Base-by-base conservation (phyloP, 1,284 basidiomycete species). In the Pholiota adiposa region DNA sequence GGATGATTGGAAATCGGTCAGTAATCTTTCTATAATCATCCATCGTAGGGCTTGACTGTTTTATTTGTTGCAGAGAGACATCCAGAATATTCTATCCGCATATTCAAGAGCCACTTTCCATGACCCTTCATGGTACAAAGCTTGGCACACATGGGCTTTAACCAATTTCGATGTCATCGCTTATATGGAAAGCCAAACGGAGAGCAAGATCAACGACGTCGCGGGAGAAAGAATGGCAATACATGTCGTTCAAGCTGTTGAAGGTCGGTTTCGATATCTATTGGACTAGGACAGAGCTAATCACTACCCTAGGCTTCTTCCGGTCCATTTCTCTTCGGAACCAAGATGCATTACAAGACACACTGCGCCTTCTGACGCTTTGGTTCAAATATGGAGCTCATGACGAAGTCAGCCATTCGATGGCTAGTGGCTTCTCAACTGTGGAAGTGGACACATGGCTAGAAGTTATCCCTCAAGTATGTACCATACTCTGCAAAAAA, bases 351-450 rank as follows among this genome's bases (percentile, higher is more conserved):
- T 78, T 99, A 21, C 97, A 99, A 73, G 97, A 99, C 68, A 98
- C 94, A 1, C 82, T 99, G 29, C 88, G 97, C 34, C 79, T 99
- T 14, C 80, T 99, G 34, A 98, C 97, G 0, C 79, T 99, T 5
- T 99, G 97, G 97, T 99, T 99, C 84, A 97, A 97, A 72, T 99
- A 93, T 72, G 97, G 97, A 12, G 88, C 90, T 51, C 90, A 97
- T 67, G 88, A 93, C 54, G 92, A 96, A 60, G 96, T 99, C 63
- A 94, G 91, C 69, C 84, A 93, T 68, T 94, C 96, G 0, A 96
- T 99, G 79, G 87, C 85, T 54, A 88, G 83, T 62, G 97, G 97
- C 0, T 96, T 98, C 75, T 86, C 87, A 1, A 90, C 87, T 29
- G 94, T 99, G 53, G 94, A 94, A 70, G 90, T 99, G 52, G 96